Evolutionary conservation across 1,284 basidiomycete species (phyloP), one percentile per base, ranked within the genome.

Genomic region (Peniophora sp.): DNA sequence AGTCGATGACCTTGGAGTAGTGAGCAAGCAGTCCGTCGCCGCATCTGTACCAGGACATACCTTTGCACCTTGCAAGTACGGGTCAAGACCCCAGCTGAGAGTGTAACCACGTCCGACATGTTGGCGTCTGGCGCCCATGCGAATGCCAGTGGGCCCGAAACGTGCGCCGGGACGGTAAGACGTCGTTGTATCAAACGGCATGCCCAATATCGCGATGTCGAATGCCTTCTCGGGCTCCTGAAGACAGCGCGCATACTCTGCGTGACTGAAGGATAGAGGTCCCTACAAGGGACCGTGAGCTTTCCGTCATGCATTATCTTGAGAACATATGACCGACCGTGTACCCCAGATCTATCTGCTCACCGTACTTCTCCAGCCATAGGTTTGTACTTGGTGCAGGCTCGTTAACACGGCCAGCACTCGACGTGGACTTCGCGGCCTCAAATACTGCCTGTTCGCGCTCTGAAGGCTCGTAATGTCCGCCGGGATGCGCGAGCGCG

Each of bases 141-240:
- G 81, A 59, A 92, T 92, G 5, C 84, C 89, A 59, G 77, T 79
- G 2, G 89, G 89, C 10, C 89, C 89, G 69, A 92, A 92, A 2
- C 89, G 78, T 23, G 89, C 89, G 53, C 85, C 86, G 49, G 85
- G 77, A 52, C 88, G 70, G 59, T 86, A 89, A 1, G 74, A 74
- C 16, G 84, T 82, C 1, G 72, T 77, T 3, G 87, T 90, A 59
- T 92, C 89, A 60, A 92, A 90, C 0, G 89, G 89, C 70, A 90
- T 81, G 5, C 89, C 90, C 8, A 92, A 66, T 41, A 92, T 64
- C 1, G 86, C 88, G 52, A 91, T 79, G 62, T 90, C 87, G 60
- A 87, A 89, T 3, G 63, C 52, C 3, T 60, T 62, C 11, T 63
- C 63, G 52, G 74, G 72, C 53, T 85, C 74, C 55, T 88, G 83